Conservation (phyloP, 2,329 filamentous ascomycete genomes). For the Cladosporium sp. region DNA sequence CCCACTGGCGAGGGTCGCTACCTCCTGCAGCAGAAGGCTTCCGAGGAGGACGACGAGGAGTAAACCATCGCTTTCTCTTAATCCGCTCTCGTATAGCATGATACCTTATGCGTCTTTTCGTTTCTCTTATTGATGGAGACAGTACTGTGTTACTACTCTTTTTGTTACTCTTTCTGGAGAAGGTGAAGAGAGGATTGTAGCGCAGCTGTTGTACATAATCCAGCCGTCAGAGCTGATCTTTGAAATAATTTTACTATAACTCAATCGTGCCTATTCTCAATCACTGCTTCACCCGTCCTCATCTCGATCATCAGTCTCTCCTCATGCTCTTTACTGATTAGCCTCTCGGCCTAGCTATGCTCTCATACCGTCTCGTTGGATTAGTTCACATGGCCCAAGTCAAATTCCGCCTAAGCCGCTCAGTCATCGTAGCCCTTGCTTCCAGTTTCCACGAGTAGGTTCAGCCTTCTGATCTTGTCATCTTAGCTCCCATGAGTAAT, state of each 20-base stretch:
- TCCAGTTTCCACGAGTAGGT: too few species aligned
- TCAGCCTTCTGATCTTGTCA: too few species aligned
- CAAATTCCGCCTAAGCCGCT: too few species aligned
- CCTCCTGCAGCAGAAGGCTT: constrained; percentile 40
- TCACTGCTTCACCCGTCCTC: too few species aligned
- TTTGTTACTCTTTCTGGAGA: constrained; percentile 24
- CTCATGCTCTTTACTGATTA: too few species aligned
- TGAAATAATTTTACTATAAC: constrained; percentile 14
- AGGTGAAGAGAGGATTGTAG: neutral
- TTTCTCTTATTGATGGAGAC: constrained; percentile 12
- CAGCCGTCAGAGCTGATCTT: constrained; percentile 10
- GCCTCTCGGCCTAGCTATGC: too few species aligned
- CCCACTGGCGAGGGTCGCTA: constrained; percentile 42
- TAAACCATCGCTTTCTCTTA: constrained; percentile 25
- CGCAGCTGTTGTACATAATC: constrained; percentile 14
- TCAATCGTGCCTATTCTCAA: constrained; percentile 32
- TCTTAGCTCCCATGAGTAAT: too few species aligned
- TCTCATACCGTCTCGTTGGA: too few species aligned
- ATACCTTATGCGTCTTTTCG: constrained; percentile 14
- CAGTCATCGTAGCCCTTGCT: too few species aligned
- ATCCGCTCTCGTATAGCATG: constrained; percentile 14
- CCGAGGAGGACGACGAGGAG: constrained; percentile 47
- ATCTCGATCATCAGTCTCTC: too few species aligned
- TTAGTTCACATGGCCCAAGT: too few species aligned
- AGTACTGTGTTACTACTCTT: constrained; percentile 14